Base-by-base conservation (phyloP, 768 basidiomycete genomes). In the Lactarius sanguifluus region DNA sequence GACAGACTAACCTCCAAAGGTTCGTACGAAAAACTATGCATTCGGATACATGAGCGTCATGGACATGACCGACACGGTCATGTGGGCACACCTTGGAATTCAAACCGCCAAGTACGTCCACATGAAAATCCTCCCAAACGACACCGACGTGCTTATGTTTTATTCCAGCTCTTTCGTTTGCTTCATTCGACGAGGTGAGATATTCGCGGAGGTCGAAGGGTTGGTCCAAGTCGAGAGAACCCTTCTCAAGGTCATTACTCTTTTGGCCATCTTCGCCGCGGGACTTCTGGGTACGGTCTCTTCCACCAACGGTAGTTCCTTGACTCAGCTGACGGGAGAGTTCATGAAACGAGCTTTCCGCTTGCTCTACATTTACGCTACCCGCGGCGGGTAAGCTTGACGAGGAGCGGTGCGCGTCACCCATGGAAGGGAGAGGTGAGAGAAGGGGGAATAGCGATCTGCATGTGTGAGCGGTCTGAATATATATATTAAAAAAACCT, bases 131-230 rank as follows among this genome's bases (percentile, higher is more conserved):
- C 57, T 89, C 82, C 90, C 90, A 92, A 34, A 84, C 83, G 23
- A 92, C 86, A 34, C 89, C 89, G 20, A 92, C 89, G 67, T 90
- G 86, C 81, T 92, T 91, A 70, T 89, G 86, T 64, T 83, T 85
- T 57, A 91, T 87, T 15, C 90, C 90, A 2, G 87, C 88, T 13
- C 75, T 73, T 62, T 90, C 83, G 63, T 84, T 82, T 2, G 86
- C 85, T 68, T 90, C 88, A 71, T 89, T 90, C 13, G 87, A 87
- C 2, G 85, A 85, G 2, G 84, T 77, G 55, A 92, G 80, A 70
- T 90, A 91, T 67, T 89, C 88, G 7, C 82, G 83, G 23, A 92
- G 84, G 73, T 91, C 85, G 69, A 91, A 92, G 1, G 73, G 54
- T 8, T 77, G 74, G 4, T 75, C 75, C n/a, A 62, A 72, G 16